Evolutionary conservation across 768 basidiomycete genomes (phyloP).

Genomic region (Mrakia blollopis): DNA sequence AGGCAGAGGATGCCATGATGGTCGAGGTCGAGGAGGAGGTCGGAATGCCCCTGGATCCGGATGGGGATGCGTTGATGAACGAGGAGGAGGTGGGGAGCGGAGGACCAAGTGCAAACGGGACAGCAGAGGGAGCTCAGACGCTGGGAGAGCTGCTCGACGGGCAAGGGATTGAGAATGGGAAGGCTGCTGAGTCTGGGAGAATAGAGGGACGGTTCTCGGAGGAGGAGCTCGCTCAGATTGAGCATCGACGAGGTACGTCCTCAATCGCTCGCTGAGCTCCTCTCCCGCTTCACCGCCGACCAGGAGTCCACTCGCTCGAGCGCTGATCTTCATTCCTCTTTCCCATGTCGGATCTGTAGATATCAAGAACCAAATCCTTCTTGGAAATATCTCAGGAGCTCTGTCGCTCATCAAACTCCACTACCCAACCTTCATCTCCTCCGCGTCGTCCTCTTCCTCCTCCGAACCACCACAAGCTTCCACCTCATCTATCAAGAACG

Average conservation of each 20-base stretch:
- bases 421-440: constrained; percentile 66
- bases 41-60: not conserved
- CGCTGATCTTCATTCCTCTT: not conserved
- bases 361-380: constrained; percentile 64
- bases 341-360: constrained; percentile 48
- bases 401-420: constrained; percentile 60
- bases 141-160: too few relatives aligned
- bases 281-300: not conserved
- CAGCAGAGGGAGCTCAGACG: not conserved
- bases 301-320: not conserved
- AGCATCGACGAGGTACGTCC: constrained; percentile 23
- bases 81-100: not conserved
- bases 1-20: constrained; percentile 1
- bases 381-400: constrained; percentile 70
- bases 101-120: not conserved
- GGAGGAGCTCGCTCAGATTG: constrained; percentile 15
- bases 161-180: too few relatives aligned
- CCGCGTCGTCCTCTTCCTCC: constrained; percentile 19
- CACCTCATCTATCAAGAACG: not conserved
- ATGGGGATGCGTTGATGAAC: constrained; percentile 14
- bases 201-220: constrained; percentile 3
- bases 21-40: not conserved
- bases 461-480: constrained; percentile 6
- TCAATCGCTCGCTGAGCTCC: not conserved
- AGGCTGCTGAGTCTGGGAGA: not conserved